A percentile compares a stretch with the other conserved stretches of the same genome.
Conservation (phyloP, 2,329 filamentous ascomycete species). For the Aspergillus puulaauensis region DNA sequence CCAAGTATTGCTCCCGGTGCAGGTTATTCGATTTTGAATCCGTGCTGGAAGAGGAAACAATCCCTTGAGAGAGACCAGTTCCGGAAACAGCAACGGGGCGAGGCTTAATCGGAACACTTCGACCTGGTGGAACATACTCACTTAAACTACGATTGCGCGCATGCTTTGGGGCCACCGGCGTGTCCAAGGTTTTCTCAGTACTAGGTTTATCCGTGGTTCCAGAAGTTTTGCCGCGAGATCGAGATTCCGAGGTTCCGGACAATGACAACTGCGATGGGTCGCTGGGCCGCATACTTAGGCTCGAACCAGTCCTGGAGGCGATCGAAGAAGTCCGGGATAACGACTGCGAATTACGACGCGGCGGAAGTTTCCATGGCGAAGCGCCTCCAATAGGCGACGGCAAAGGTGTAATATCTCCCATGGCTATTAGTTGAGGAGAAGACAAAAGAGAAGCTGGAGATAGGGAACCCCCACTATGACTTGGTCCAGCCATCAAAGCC, state of each 20-base stretch:
- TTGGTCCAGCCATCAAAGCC: constrained; percentile 35
- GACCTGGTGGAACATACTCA: constrained; percentile 76
- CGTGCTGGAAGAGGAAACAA: constrained; percentile 51
- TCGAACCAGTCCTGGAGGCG: constrained; percentile 39
- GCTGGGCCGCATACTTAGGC: constrained; percentile 33
- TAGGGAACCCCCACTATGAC: constrained; percentile 45
- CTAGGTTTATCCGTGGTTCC: constrained; percentile 31
- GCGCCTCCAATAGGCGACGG: constrained; percentile 65
- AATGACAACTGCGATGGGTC: constrained; percentile 36
- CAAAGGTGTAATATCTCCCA: constrained; percentile 76
- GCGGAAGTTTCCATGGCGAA: constrained; percentile 45
- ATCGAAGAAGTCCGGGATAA: constrained; percentile 44
- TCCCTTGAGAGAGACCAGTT: constrained; percentile 47
- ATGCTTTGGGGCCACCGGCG: constrained; percentile 45
- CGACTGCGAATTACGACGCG: constrained; percentile 54
- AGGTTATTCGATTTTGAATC: constrained; percentile 43
- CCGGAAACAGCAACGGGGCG: constrained; percentile 73
- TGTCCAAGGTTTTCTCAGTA: constrained; percentile 6
- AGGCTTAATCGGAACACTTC: constrained; percentile 61
- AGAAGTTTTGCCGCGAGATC: constrained; percentile 42
- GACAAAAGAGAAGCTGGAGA: constrained; percentile 67
- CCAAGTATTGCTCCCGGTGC: constrained; percentile 78
- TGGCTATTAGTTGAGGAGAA: constrained; percentile 71
- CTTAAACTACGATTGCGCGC: constrained; percentile 79
- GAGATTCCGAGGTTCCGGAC: constrained; percentile 30